Base-by-base conservation (phyloP, 169 alveolate species). In the Eimeria zaria region DNA sequence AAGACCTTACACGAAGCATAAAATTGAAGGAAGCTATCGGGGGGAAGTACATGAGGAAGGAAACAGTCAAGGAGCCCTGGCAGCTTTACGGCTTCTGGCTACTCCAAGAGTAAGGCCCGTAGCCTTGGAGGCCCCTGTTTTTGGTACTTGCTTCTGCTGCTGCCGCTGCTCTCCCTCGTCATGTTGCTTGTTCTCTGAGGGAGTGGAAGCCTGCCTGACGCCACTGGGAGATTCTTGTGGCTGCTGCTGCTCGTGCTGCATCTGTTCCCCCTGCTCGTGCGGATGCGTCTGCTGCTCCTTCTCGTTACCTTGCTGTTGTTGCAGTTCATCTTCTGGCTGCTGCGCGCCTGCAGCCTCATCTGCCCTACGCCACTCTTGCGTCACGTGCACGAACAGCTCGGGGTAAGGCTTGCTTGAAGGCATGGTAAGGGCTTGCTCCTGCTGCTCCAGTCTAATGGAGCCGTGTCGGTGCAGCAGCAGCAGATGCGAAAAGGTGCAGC, bases 401-500 rank as follows among this genome's bases (percentile, higher is more conserved):
- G 90, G 71, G 30, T 81, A 81, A 14, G 90, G 90, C 22, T 81
- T 81, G 46, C 30, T 81, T 22, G 71, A 53, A 24, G 90, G 71
- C 90, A 53, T 81, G 71, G 67, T 7, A 7, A 81, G 51, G 62
- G 24, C 33, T 36, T 81, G 90, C 41, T 71, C 74, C 53, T 30
- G 74, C 73, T 81, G 90, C 53, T 81, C 41, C 73, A 81, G 90
- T 16, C 27, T 81, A 33, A 81, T 81, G 14, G 90, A 81, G 51
- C 90, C 90, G 44, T 81, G 90, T 33, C 71, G 24, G 71, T 81
- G 90, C 46, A 81, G 51, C n/a, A 53, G 73, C 90, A 81, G 71
- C 90, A 81, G 14, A 30, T 81, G 90, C 51, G 90, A 81, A 53
- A 81, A 81, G 16, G 90, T 81, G 73, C 90, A 81, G n/a, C 90